phyloP scores from a whole-genome alignment of 1,139 yeast genomes.

The Candida mesenterica region DNA sequence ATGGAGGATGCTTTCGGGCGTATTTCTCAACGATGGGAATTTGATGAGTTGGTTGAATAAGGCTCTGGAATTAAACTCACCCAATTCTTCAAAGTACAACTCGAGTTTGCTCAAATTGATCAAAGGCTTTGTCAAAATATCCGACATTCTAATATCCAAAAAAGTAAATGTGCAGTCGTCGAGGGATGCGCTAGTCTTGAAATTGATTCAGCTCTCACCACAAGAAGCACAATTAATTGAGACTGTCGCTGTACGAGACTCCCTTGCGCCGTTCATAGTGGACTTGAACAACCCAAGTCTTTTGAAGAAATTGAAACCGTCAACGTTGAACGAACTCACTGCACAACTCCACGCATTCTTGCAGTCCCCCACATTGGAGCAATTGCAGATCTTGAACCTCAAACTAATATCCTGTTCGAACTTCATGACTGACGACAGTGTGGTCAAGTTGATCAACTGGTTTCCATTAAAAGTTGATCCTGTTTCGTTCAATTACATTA shows the following conservation, averaged over 20 bases:
- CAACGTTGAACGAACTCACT: background rate
- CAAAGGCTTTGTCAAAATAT: constrained; percentile 24
- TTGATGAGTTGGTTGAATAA: constrained; percentile 25
- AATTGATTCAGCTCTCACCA: constrained; percentile 6
- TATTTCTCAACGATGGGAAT: constrained; percentile 22
- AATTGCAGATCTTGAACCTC: background rate
- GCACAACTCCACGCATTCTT: background rate
- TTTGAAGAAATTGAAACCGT: background rate
- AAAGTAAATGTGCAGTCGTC: constrained; percentile 2
- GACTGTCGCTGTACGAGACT: background rate
- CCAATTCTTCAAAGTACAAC: constrained; percentile 12
- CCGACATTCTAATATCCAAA: constrained; percentile 10
- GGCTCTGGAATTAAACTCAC: constrained; percentile 11
- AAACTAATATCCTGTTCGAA: background rate
- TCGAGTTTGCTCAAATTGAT: constrained; percentile 24
- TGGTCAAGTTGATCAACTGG: constrained; percentile 6
- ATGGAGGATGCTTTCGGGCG: constrained; percentile 16
- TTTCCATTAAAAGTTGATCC: constrained; percentile 6
- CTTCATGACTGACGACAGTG: constrained; percentile 4
- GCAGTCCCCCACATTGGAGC: background rate
- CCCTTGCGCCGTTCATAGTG: background rate
- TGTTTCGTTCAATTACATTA: constrained; percentile 8
- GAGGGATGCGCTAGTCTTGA: constrained; percentile 10
- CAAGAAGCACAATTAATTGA: constrained; percentile 1
- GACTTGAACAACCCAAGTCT: background rate